phyloP scores from a whole-genome alignment of 2,329 filamentous ascomycete genomes.

The Microdochium nivale region DNA sequence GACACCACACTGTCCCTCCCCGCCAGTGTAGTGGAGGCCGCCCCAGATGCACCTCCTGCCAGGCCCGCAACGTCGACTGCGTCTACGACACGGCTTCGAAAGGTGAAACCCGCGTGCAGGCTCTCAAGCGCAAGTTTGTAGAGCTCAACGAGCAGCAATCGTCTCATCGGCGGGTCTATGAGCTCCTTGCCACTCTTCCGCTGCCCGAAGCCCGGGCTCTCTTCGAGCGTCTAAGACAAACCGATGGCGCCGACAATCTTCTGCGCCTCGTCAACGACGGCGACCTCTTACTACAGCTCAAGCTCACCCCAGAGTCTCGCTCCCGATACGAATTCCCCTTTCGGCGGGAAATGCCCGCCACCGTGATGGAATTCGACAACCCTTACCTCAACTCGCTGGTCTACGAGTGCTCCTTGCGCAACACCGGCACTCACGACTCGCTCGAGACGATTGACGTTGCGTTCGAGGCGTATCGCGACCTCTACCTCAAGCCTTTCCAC shows the following conservation, averaged over 20 bases:
- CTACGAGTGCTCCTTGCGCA: conserved; percentile 12
- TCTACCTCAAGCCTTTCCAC: conserved; percentile 27
- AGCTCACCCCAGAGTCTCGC: conserved; percentile 25
- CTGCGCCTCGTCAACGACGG: conserved; percentile 25
- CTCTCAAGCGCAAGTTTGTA: conserved; percentile 19
- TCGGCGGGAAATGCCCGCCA: conserved; percentile 18
- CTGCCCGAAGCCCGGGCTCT: conserved; percentile 23
- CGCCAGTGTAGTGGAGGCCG: not conserved
- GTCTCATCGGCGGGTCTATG: conserved; percentile 15
- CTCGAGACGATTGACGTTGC: conserved; percentile 2
- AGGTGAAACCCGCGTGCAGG: conserved; percentile 20
- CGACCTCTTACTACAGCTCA: conserved; percentile 27
- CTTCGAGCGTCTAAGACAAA: conserved; percentile 24
- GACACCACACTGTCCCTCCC: not conserved
- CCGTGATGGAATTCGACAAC: conserved; percentile 14
- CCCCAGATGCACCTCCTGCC: not conserved
- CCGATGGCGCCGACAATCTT: conserved; percentile 19
- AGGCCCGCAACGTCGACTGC: conserved; percentile 11
- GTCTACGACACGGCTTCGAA: conserved; percentile 17
- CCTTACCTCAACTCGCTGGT: conserved; percentile 20
- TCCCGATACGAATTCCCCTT: conserved; percentile 31
- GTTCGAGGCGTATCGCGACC: conserved; percentile 2
- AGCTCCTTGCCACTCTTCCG: conserved; percentile 11
- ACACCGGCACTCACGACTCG: conserved; percentile 3
- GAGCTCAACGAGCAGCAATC: conserved; percentile 10